phyloP scores from a whole-genome alignment of 2,329 filamentous ascomycete genomes.

The Talaromyces amestolkiae region DNA sequence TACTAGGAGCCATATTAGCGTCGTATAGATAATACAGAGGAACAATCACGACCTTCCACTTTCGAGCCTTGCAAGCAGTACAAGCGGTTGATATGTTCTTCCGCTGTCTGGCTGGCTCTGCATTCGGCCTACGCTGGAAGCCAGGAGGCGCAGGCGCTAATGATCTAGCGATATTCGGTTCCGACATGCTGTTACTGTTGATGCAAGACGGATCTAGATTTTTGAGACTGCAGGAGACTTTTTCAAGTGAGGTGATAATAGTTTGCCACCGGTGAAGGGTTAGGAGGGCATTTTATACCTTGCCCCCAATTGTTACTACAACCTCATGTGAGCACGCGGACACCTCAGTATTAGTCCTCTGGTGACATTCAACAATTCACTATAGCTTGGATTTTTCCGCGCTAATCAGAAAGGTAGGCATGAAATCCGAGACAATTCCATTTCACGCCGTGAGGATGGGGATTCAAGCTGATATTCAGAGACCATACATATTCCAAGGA shows the following conservation, averaged over 20 bases:
- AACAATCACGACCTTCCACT: constrained; percentile 16
- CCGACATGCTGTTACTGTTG: neutral
- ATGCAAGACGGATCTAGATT: neutral
- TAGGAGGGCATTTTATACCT: neutral
- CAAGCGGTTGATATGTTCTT: constrained; percentile 19
- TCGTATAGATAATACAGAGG: no score
- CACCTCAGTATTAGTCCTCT: neutral
- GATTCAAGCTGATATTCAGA: neutral
- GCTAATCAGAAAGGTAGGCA: neutral
- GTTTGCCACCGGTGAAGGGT: neutral
- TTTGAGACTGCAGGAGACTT: neutral
- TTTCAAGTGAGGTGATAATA: neutral
- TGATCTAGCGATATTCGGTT: constrained; percentile 15
- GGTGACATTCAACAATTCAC: neutral
- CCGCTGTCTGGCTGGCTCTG: constrained; percentile 11
- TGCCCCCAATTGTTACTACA: neutral
- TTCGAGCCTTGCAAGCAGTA: constrained; percentile 15
- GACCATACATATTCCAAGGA: neutral
- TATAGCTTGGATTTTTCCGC: neutral
- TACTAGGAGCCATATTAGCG: constrained; percentile 28
- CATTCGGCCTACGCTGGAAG: constrained; percentile 16
- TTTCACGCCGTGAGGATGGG: neutral
- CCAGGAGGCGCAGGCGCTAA: constrained; percentile 18
- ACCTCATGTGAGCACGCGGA: neutral
- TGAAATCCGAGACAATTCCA: constrained; percentile 2